Conservation (phyloP, 73 alveolate genomes). For the Paramecium pentaurelia region DNA sequence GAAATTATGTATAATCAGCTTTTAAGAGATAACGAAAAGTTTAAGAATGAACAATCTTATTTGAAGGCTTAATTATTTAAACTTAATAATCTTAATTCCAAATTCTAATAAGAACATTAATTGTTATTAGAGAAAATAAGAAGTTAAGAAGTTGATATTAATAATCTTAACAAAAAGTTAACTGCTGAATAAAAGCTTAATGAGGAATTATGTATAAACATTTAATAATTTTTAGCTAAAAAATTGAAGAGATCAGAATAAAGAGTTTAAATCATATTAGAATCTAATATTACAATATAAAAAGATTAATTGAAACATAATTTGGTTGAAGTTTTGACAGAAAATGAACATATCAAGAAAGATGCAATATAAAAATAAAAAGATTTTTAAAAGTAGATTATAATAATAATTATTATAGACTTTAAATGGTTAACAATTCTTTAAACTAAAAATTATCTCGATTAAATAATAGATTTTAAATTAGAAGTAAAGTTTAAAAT, state of each 20-base stretch:
- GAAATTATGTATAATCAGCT: background rate
- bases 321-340: background rate
- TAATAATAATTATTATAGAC: background rate
- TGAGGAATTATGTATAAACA: background rate
- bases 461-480: conserved; percentile 3
- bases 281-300: conserved; percentile 12
- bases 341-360: conserved; percentile 29
- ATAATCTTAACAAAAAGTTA: background rate
- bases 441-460: background rate
- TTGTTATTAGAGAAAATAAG: background rate
- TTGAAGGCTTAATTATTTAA: background rate
- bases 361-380: conserved; percentile 15
- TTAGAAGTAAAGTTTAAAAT: background rate
- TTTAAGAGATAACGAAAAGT: background rate
- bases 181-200: background rate
- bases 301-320: background rate
- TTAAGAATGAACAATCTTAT: background rate
- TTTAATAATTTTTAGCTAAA: background rate
- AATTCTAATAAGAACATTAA: background rate
- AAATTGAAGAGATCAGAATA: conserved; percentile 7
- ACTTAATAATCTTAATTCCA: background rate
- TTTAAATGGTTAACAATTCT: background rate
- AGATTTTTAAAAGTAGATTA: background rate
- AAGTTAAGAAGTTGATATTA: background rate
- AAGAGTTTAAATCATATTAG: conserved; percentile 4